Evolutionary conservation across 2,329 filamentous ascomycete genomes (phyloP).

Genomic region (Alternaria sp.): DNA sequence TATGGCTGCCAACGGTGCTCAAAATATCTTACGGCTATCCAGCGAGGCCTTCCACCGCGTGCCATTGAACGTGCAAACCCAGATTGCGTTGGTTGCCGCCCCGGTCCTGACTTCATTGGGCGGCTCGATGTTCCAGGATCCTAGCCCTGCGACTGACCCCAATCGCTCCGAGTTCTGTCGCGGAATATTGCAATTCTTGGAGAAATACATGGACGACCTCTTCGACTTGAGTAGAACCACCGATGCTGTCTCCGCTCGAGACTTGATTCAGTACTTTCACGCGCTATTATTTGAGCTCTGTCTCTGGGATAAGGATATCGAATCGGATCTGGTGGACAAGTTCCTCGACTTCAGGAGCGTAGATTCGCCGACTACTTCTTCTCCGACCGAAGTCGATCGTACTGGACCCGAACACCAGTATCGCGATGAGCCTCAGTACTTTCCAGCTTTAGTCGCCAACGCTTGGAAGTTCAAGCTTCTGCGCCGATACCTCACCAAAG

Average conservation of each 20-base stretch:
- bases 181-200: conserved; percentile 32
- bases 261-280: conserved; percentile 31
- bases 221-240: conserved; percentile 34
- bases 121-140: conserved; percentile 24
- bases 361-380: conserved; percentile 28
- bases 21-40: conserved; percentile 32
- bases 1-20: conserved; percentile 30
- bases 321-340: conserved; percentile 30
- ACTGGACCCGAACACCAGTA: conserved; percentile 18
- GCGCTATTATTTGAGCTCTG: conserved; percentile 33
- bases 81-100: conserved; percentile 23
- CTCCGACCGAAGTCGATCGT: conserved; percentile 6
- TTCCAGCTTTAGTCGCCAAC: conserved; percentile 60
- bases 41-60: conserved; percentile 30
- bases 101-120: conserved; percentile 32
- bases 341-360: conserved; percentile 31
- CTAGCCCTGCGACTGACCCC: conserved; percentile 10
- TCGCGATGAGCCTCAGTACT: conserved; percentile 40
- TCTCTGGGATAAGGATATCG: conserved; percentile 32
- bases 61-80: conserved; percentile 16
- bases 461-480: conserved; percentile 75
- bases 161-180: conserved; percentile 27
- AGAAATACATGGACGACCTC: conserved; percentile 36
- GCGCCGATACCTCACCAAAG: conserved; percentile 76
- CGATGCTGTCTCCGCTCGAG: conserved; percentile 33